A percentile compares a stretch with the other conserved stretches of the same genome.
Conservation (phyloP, 2,329 filamentous ascomycete genomes). For the Fusarium sublunatum region DNA sequence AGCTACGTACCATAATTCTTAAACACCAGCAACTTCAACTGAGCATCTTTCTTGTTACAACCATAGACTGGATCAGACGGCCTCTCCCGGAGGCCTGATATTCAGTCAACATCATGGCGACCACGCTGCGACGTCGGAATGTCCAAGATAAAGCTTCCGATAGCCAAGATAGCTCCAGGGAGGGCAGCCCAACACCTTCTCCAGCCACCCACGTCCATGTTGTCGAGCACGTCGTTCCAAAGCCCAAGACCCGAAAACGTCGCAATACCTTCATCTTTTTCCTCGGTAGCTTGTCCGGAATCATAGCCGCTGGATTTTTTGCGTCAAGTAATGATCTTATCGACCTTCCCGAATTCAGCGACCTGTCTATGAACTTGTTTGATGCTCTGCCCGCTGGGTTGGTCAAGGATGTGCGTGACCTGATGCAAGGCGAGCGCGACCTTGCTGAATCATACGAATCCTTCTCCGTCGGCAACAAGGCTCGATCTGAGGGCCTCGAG, state of each 20-base stretch:
- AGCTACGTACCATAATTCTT: slow-evolving; percentile 31
- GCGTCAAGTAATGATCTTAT: slow-evolving; percentile 91
- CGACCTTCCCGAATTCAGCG: slow-evolving; percentile 75
- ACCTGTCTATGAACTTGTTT: slow-evolving; percentile 86
- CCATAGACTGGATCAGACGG: slow-evolving; percentile 22
- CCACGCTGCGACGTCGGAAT: slow-evolving; percentile 51
- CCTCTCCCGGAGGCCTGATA: slow-evolving; percentile 37
- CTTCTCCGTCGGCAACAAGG: slow-evolving; percentile 88
- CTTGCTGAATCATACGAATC: slow-evolving; percentile 88
- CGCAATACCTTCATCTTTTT: slow-evolving; percentile 85
- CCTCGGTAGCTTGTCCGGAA: slow-evolving; percentile 88
- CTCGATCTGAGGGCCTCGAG: slow-evolving; percentile 80
- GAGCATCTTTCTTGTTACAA: slow-evolving; percentile 6
- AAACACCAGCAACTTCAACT: slow-evolving; percentile 7
- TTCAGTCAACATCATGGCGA: slow-evolving; percentile 45
- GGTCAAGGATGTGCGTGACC: slow-evolving; percentile 84
- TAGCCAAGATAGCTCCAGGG: slow-evolving; percentile 39
- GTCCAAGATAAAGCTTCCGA: slow-evolving; percentile 40
- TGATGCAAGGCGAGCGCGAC: slow-evolving; percentile 88
- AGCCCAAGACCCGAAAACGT: slow-evolving; percentile 73
- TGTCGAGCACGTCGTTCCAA: slow-evolving; percentile 56
- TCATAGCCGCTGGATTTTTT: slow-evolving; percentile 90
- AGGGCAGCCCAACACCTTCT: slow-evolving; percentile 45
- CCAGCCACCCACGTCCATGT: slow-evolving; percentile 55
- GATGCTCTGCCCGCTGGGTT: slow-evolving; percentile 90